Evolutionary conservation across 1,139 yeast species (phyloP).

Genomic region (Yamadazyma blattariae): DNA sequence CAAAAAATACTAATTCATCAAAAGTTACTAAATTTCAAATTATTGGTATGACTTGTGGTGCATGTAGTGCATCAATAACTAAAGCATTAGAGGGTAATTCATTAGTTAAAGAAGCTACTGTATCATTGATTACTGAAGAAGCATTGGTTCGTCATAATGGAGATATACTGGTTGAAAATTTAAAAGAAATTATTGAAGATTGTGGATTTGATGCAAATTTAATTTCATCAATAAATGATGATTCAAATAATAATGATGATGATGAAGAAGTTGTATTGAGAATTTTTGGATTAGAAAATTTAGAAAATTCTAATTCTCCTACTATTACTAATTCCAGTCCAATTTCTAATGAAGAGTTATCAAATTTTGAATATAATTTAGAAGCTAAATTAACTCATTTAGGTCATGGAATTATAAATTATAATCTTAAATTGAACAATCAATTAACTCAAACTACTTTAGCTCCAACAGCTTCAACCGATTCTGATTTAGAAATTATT

Average conservation of each 20-base stretch:
- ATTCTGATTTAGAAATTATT: conserved; percentile 8
- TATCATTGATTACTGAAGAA: conserved; percentile 73
- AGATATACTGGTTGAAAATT: conserved; percentile 26
- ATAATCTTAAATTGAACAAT: background rate
- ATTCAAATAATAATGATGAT: background rate
- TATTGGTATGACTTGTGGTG: conserved; percentile 85
- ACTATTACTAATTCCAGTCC: conserved; percentile 14
- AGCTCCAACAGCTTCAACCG: conserved; percentile 3
- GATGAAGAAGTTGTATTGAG: conserved; percentile 29
- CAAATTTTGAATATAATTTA: conserved; percentile 34
- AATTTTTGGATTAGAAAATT: conserved; percentile 23
- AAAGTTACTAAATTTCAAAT: conserved; percentile 22
- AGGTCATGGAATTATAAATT: conserved; percentile 22
- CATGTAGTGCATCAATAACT: conserved; percentile 69
- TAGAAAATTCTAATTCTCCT: background rate
- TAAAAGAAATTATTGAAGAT: conserved; percentile 58
- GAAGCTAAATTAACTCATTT: conserved; percentile 37
- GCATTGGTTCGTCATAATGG: conserved; percentile 53
- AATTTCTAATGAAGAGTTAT: conserved; percentile 5
- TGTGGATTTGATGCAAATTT: conserved; percentile 68
- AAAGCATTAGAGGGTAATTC: conserved; percentile 42
- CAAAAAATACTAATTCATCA: background rate
- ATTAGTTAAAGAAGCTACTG: conserved; percentile 53
- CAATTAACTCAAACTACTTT: background rate
- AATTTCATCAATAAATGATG: conserved; percentile 13